Conservation (phyloP, 352 stramenopile species). For the Pythium guiyangense region DNA sequence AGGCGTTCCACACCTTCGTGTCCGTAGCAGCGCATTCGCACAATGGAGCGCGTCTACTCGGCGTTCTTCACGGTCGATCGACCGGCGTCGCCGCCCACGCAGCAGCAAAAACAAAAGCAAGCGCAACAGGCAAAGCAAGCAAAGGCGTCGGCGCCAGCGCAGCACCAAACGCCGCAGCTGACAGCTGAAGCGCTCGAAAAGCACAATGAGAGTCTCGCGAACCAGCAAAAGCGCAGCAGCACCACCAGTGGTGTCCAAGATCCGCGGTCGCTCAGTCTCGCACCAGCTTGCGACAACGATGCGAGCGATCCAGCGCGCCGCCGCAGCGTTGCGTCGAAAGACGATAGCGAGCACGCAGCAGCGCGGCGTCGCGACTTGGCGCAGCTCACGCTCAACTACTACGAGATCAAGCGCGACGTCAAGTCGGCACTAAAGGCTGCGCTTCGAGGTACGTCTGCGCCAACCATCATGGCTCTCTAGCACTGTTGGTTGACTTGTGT, state of each 20-base stretch:
- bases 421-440: constrained; percentile 42
- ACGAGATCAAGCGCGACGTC: constrained; percentile 37
- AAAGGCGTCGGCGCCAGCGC: neutral
- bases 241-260: constrained; percentile 1
- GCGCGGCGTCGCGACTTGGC: constrained; percentile 31
- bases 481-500: neutral
- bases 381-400: constrained; percentile 25
- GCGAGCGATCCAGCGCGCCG: neutral
- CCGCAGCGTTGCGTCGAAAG: neutral
- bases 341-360: constrained; percentile 22
- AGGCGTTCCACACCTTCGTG: constrained; percentile 6
- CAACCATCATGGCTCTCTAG: neutral
- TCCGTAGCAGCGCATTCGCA: neutral
- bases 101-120: constrained; percentile 13
- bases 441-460: constrained; percentile 16
- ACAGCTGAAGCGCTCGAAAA: constrained; percentile 59
- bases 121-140: constrained; percentile 8
- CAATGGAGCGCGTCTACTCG: constrained; percentile 86
- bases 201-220: constrained; percentile 49
- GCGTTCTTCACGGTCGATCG: constrained; percentile 71
- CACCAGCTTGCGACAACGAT: constrained; percentile 9
- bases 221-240: constrained; percentile 5
- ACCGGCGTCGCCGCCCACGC: constrained; percentile 7
- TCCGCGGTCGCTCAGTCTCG: neutral
- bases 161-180: constrained; percentile 28